Evolutionary conservation across 2,329 filamentous ascomycete species (phyloP).

Genomic region (Waltergamsia citrina): DNA sequence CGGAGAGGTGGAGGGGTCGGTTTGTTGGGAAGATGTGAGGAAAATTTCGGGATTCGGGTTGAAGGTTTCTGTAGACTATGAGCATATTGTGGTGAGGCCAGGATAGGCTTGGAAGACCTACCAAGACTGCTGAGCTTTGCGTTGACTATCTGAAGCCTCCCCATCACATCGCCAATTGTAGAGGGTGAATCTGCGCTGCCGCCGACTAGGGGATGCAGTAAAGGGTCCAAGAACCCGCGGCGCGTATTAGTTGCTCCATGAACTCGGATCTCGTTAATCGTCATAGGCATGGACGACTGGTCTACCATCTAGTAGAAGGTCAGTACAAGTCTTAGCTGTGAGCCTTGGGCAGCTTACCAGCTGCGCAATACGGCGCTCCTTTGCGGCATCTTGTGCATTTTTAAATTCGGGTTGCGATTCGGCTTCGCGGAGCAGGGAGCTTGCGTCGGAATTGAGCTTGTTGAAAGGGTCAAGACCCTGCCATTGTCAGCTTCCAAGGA

Average conservation of each 20-base stretch:
- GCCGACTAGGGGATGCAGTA: slow-evolving; percentile 70
- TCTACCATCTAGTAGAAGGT: slow-evolving; percentile 34
- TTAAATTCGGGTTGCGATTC: slow-evolving; percentile 24
- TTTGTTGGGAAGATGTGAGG: slow-evolving; percentile 56
- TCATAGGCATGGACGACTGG: slow-evolving; percentile 80
- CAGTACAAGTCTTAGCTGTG: slow-evolving; percentile 6
- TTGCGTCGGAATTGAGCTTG: slow-evolving; percentile 28
- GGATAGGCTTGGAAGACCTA: slow-evolving; percentile 28
- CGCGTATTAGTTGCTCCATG: slow-evolving; percentile 80
- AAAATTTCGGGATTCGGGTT: slow-evolving; percentile 74
- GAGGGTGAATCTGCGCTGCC: slow-evolving; percentile 57
- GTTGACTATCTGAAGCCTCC: slow-evolving; percentile 59
- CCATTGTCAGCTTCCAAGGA: slow-evolving; percentile 7
- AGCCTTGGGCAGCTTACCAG: slow-evolving; percentile 15
- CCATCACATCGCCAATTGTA: slow-evolving; percentile 71
- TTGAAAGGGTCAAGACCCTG: slow-evolving; percentile 25
- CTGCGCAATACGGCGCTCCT: slow-evolving; percentile 26
- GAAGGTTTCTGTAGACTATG: slow-evolving; percentile 60
- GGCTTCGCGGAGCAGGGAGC: slow-evolving; percentile 26
- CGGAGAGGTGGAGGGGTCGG: slow-evolving; percentile 58
- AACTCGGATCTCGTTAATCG: slow-evolving; percentile 76
- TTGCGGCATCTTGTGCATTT: slow-evolving; percentile 26
- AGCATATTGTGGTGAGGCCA: not conserved
- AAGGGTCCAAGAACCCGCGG: slow-evolving; percentile 68
- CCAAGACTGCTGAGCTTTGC: slow-evolving; percentile 74